Evolutionary conservation across 164 flowering plant species (phyloP), one percentile per base, ranked within the genome.

Genomic region (Berberis thunbergii): DNA sequence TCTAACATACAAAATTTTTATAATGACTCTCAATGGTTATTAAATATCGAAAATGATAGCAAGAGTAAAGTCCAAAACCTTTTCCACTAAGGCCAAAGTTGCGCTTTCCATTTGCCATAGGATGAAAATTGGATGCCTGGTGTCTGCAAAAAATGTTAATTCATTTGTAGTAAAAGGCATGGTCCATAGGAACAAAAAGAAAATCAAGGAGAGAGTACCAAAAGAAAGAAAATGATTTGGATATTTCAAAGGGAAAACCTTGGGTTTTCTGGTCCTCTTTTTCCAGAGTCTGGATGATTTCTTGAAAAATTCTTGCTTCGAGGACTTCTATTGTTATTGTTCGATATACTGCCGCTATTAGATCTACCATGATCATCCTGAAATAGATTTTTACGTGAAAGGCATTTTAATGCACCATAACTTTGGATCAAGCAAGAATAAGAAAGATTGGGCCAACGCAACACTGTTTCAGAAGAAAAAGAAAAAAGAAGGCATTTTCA

Each of bases 121-220:
- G 59, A 58, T 63, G 72, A 64, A 40, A 59, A 43, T 64, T 63
- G 59, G 60, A 53, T 45, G 64, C 59, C 53, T 69, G 72, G 63
- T 64, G 64, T 40, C 72, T 69, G 72, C 59, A 60, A 7, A 60
- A 57, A 58, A 26, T 26, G 26, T 26, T 26, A 26, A 26, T 50
- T 63, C 40, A 43, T 2, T 7, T 41, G 4, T 40, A 48, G 3
- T 42, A 63, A 11, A 57, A 38, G 41, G 54, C 26, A 62, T 38
- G 44, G 38, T 4, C 13, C 50, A 57, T 3, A n/a, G 13, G 6
- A 10, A 41, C 6, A 12, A 46, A 11, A 26, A 13, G 13, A 41
- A 1, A 41, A 41, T 4, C 11, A 54, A 26, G 38, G 10, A 64
- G 38, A 60, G 4, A 45, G 6, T 11, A 13, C 9, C 26, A 1